phyloP scores from a whole-genome alignment of 306 rosid genomes.

The Corylus americana region DNA sequence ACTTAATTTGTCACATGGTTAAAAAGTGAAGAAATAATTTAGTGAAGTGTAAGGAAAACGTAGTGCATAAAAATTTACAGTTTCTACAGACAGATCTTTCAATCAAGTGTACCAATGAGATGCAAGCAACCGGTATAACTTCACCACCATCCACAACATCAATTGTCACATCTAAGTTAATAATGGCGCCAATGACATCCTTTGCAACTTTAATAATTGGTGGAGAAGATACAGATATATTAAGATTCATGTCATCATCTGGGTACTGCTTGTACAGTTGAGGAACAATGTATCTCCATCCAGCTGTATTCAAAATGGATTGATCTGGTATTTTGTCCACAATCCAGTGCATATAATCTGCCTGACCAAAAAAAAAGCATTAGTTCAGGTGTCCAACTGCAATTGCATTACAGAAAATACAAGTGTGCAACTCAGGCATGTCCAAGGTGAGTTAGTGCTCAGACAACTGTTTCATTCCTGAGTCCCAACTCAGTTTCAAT shows the following conservation, averaged over 20 bases:
- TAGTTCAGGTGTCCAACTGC: constrained; percentile 5
- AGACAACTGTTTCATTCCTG: neutral
- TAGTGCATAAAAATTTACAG: constrained; percentile 6
- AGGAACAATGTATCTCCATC: constrained; percentile 81
- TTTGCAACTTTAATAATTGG: constrained; percentile 52
- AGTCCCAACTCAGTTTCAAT: neutral
- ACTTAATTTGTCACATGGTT: neutral
- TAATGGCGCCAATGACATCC: constrained; percentile 37
- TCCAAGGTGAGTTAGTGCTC: neutral
- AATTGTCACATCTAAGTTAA: constrained; percentile 56
- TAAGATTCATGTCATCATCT: constrained; percentile 62
- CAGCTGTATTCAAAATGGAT: constrained; percentile 62
- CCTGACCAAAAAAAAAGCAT: constrained; percentile 31
- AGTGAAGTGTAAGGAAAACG: neutral
- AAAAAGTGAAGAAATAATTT: constrained; percentile 18
- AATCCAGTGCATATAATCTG: constrained; percentile 57
- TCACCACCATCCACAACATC: constrained; percentile 55
- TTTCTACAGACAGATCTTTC: constrained; percentile 1
- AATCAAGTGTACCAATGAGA: constrained; percentile 65
- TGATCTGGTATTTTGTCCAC: constrained; percentile 57
- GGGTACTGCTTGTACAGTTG: constrained; percentile 76
- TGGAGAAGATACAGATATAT: constrained; percentile 61
- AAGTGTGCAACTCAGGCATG: neutral
- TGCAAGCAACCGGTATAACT: constrained; percentile 68
- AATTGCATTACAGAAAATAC: neutral